Evolutionary conservation across 2,329 filamentous ascomycete species (phyloP).

Genomic region (Helotiales sp.): DNA sequence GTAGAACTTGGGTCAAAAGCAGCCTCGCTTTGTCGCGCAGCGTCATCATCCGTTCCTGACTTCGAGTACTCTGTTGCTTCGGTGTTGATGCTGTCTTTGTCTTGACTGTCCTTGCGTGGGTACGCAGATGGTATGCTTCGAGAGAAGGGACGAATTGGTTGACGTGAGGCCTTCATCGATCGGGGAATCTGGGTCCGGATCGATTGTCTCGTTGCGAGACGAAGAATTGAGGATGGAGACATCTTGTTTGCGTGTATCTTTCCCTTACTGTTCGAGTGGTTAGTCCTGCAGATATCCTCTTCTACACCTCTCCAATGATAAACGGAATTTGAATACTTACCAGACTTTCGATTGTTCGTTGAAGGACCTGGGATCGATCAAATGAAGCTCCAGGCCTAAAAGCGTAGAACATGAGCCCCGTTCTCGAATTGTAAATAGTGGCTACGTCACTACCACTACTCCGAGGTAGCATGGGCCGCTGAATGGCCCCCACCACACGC

Average conservation of each 20-base stretch:
- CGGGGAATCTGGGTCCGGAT: neutral
- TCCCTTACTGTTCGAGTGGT: neutral
- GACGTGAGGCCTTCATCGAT: neutral
- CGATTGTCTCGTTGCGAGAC: neutral
- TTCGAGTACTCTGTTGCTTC: slow-evolving; percentile 66
- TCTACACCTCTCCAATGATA: neutral
- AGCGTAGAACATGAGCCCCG: neutral
- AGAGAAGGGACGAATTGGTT: neutral
- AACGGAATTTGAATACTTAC: too few relatives aligned
- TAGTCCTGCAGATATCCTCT: neutral
- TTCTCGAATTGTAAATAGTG: neutral
- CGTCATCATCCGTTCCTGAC: slow-evolving; percentile 61
- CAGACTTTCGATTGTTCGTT: neutral
- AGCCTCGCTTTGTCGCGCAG: slow-evolving; percentile 54
- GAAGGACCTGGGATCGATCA: too few relatives aligned
- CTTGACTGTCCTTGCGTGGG: slow-evolving; percentile 35
- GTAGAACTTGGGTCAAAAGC: slow-evolving; percentile 72
- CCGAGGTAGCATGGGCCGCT: too few relatives aligned
- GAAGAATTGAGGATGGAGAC: slow-evolving; percentile 1
- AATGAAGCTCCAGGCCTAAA: neutral
- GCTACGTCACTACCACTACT: neutral
- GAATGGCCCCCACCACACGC: too few relatives aligned
- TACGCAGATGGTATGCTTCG: neutral
- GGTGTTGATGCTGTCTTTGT: slow-evolving; percentile 65
- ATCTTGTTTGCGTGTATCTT: neutral